Percentiles rank a stretch among this genome's conserved stretches.
Conservation (phyloP, 306 rosid species). For the Cicer cuneatum region DNA sequence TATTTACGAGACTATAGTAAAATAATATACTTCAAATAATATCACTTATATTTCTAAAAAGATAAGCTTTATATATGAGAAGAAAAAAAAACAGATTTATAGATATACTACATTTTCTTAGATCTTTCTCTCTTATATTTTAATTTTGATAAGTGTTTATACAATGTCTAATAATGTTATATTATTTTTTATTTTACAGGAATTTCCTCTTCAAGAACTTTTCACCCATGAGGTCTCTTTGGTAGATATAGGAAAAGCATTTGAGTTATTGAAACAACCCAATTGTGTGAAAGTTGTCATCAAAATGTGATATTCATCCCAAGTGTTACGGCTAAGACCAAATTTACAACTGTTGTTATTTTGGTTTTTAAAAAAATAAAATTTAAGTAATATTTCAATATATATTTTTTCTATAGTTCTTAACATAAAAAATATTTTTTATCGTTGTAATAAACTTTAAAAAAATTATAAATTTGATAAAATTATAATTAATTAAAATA, state of each 20-base stretch:
- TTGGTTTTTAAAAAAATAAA: neutral
- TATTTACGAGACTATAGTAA: no score
- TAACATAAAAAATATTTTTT: no score
- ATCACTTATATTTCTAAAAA: no score
- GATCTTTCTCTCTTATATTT: neutral
- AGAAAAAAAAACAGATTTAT: no score
- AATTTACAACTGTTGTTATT: neutral
- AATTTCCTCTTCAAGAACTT: conserved; percentile 57
- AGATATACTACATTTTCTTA: no score
- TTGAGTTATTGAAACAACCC: conserved; percentile 48
- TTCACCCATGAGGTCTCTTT: conserved; percentile 53
- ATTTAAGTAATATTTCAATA: neutral
- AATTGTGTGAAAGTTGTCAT: conserved; percentile 61
- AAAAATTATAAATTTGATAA: no score
- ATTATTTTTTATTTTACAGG: conserved; percentile 44
- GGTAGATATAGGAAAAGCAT: conserved; percentile 47
- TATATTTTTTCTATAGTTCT: neutral
- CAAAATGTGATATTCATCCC: conserved; percentile 42
- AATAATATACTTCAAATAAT: no score
- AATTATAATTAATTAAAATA: no score
- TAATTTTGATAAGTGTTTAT: neutral
- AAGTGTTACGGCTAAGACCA: neutral
- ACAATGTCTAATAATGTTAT: neutral
- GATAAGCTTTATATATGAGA: no score
- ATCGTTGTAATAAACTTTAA: no score